Evolutionary conservation across 2,329 filamentous ascomycete species (phyloP).

Genomic region (Calonectria hongkongensis): DNA sequence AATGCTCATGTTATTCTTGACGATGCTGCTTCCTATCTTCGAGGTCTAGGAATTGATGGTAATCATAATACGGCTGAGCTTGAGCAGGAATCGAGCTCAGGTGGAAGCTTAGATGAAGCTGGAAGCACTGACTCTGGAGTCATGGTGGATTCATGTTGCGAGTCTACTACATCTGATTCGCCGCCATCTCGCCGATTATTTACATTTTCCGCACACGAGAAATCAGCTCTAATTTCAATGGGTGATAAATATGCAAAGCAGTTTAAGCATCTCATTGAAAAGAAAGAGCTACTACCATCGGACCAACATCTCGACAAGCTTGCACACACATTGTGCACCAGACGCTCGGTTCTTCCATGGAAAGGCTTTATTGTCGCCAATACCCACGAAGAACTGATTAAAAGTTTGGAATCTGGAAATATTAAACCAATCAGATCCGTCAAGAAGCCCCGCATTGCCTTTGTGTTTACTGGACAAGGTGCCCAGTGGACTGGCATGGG

Average conservation of each 20-base stretch:
- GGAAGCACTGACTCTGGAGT: not conserved
- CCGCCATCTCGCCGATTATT: not conserved
- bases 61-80: not conserved
- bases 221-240: not conserved
- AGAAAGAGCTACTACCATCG: not conserved
- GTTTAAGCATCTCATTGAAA: not conserved
- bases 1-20: conserved; percentile 64
- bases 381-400: conserved; percentile 45
- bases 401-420: not conserved
- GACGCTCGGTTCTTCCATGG: not conserved
- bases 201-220: not conserved
- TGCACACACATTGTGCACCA: not conserved
- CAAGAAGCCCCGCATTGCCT: conserved; percentile 45
- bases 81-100: not conserved
- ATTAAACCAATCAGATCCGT: conserved; percentile 29
- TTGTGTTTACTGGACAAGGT: conserved; percentile 60
- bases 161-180: not conserved
- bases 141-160: not conserved
- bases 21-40: conserved; percentile 33
- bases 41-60: conserved; percentile 31
- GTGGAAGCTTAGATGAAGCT: not conserved
- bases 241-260: not conserved
- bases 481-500: conserved; percentile 61
- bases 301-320: not conserved
- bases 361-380: not conserved